Conservation (phyloP, 352 stramenopile species). For the Phytophthora sp. region DNA sequence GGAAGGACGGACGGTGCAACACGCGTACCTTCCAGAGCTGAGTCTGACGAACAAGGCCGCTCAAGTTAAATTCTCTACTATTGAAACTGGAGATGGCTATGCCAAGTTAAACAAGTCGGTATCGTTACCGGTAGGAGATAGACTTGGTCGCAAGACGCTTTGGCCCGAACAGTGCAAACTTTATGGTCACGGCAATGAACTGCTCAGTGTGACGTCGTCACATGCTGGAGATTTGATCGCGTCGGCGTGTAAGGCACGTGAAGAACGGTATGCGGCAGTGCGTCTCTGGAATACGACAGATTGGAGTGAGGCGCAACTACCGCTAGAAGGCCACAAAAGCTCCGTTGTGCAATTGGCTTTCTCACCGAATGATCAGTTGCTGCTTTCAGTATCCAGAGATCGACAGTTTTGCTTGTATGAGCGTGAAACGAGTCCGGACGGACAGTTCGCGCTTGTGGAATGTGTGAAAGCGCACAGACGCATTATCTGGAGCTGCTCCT, state of each 20-base stretch:
- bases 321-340: slow-evolving; percentile 74
- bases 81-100: slow-evolving; percentile 37
- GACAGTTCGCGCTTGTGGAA: slow-evolving; percentile 47
- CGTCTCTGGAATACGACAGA: slow-evolving; percentile 72
- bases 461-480: slow-evolving; percentile 73
- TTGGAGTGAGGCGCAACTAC: slow-evolving; percentile 52
- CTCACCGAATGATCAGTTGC: slow-evolving; percentile 59
- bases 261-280: slow-evolving; percentile 66
- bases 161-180: slow-evolving; percentile 82
- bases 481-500: slow-evolving; percentile 85
- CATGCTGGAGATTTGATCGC: slow-evolving; percentile 58
- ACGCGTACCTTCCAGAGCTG: slow-evolving; percentile 77
- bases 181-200: slow-evolving; percentile 82
- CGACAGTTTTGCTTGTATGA: slow-evolving; percentile 75
- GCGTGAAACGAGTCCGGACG: slow-evolving; percentile 19
- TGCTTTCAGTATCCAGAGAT: slow-evolving; percentile 79
- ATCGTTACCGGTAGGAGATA: slow-evolving; percentile 65
- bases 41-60: slow-evolving; percentile 78
- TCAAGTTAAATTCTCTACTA: slow-evolving; percentile 1
- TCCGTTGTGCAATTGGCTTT: slow-evolving; percentile 83
- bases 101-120: slow-evolving; percentile 21
- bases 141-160: slow-evolving; percentile 65
- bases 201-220: slow-evolving; percentile 71
- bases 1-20: slow-evolving; percentile 30
- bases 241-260: slow-evolving; percentile 78